Percentiles rank a stretch among this genome's conserved stretches.
Conservation (phyloP, 305 asterid genomes). For the Fraxinus velutina region DNA sequence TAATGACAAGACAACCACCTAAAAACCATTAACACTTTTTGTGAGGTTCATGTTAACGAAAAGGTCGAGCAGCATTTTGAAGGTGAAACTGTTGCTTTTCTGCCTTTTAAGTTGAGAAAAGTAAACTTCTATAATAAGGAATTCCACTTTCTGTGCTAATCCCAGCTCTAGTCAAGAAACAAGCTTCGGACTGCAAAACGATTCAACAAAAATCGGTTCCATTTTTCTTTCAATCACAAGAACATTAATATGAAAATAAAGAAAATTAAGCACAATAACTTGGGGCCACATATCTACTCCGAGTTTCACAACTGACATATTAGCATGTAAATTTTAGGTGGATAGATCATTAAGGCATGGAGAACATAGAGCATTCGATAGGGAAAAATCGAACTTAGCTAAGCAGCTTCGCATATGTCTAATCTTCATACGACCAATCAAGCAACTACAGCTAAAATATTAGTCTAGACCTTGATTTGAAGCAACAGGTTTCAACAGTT, state of each 20-base stretch:
- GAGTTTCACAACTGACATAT: not conserved
- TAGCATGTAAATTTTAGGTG: not conserved
- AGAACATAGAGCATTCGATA: not conserved
- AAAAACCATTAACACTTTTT: not conserved
- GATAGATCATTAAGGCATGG: not conserved
- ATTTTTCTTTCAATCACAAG: not conserved
- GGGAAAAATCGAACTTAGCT: not conserved
- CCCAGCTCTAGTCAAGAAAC: constrained; percentile 92
- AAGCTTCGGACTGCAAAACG: constrained; percentile 63
- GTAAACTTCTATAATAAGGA: constrained; percentile 91
- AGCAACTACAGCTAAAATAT: not conserved
- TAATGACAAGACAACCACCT: not conserved
- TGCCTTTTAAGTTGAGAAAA: not conserved
- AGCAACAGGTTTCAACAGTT: not conserved
- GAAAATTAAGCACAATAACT: constrained; percentile 1
- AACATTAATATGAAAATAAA: not conserved
- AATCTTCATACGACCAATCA: not conserved
- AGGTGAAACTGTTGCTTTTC: not conserved
- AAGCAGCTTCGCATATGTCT: not conserved
- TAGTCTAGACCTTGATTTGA: not conserved
- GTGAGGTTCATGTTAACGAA: not conserved
- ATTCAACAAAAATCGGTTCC: constrained; percentile 8
- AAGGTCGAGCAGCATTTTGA: not conserved
- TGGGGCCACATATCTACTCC: not conserved
- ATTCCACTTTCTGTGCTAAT: constrained; percentile 98